Evolutionary conservation across 805 yeast genomes (phyloP).

Genomic region (Myxozyma vanderwaltii): DNA sequence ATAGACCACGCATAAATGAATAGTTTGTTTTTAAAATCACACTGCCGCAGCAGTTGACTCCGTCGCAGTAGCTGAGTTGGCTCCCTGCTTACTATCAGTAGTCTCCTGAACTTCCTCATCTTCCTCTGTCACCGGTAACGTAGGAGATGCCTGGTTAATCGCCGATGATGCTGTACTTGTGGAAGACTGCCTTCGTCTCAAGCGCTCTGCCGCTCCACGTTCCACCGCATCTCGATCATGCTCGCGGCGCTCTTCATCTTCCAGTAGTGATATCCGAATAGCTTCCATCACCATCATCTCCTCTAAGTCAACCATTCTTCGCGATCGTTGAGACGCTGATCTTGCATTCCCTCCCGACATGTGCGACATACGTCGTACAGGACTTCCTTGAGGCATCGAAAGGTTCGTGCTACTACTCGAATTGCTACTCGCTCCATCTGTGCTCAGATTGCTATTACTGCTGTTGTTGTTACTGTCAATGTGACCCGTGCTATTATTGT

Average conservation of each 20-base stretch:
- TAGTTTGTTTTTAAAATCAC: too few species aligned
- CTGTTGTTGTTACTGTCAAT: not conserved
- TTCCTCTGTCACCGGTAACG: constrained; percentile 13
- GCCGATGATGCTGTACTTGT: constrained; percentile 5
- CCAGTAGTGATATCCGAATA: constrained; percentile 68
- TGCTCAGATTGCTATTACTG: not conserved
- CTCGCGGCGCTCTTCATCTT: constrained; percentile 56
- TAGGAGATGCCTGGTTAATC: constrained; percentile 5
- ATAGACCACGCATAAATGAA: too few species aligned
- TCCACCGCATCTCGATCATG: constrained; percentile 38
- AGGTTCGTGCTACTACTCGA: constrained; percentile 12
- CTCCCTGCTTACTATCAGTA: constrained; percentile 1
- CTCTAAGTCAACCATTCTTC: constrained; percentile 52
- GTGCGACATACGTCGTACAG: constrained; percentile 17
- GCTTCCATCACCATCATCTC: constrained; percentile 86
- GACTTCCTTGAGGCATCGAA: constrained; percentile 1
- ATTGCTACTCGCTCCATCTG: constrained; percentile 1
- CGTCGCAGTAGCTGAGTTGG: not conserved
- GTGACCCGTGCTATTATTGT: too few species aligned
- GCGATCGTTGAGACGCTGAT: constrained; percentile 25
- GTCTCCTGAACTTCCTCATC: constrained; percentile 4
- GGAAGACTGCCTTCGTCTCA: constrained; percentile 5
- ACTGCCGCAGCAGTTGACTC: constrained; percentile 11
- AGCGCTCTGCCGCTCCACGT: constrained; percentile 13
- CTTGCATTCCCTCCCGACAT: not conserved